phyloP scores from a whole-genome alignment of 306 rosid genomes.

The Sindora glabra region DNA sequence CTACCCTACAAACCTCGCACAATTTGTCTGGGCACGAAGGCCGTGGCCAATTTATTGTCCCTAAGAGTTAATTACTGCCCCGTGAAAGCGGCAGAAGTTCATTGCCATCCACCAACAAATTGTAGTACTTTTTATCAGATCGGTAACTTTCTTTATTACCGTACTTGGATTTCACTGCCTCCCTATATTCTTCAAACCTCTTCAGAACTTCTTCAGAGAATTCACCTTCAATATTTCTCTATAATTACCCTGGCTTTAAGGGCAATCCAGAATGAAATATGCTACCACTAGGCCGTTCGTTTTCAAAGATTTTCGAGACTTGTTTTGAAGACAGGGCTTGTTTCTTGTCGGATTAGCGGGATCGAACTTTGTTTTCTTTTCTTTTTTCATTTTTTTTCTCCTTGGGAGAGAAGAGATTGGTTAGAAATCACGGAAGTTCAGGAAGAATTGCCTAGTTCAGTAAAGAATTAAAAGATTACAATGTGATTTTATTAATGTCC shows the following conservation, averaged over 20 bases:
- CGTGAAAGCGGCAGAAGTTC: conserved; percentile 13
- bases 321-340: too few species aligned
- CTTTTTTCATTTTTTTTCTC: too few species aligned
- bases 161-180: neutral
- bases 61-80: conserved; percentile 2
- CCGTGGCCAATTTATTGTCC: neutral
- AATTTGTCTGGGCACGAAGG: neutral
- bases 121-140: neutral
- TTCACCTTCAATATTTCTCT: conserved; percentile 11
- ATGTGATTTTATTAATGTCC: too few species aligned
- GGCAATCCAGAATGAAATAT: conserved; percentile 5
- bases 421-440: too few species aligned
- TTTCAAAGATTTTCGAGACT: too few species aligned
- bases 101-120: conserved; percentile 14
- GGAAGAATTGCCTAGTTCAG: too few species aligned
- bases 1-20: conserved; percentile 21
- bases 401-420: too few species aligned
- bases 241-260: neutral
- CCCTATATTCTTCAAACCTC: neutral
- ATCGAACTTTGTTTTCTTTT: too few species aligned
- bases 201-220: neutral
- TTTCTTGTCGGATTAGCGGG: too few species aligned
- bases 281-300: neutral
- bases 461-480: too few species aligned
- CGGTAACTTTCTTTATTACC: neutral